These are phyloP conservation scores for Artomyces pyxidatus DNA, from an alignment of 768 basidiomycete genomes.

Conservation along the genomic window DNA sequence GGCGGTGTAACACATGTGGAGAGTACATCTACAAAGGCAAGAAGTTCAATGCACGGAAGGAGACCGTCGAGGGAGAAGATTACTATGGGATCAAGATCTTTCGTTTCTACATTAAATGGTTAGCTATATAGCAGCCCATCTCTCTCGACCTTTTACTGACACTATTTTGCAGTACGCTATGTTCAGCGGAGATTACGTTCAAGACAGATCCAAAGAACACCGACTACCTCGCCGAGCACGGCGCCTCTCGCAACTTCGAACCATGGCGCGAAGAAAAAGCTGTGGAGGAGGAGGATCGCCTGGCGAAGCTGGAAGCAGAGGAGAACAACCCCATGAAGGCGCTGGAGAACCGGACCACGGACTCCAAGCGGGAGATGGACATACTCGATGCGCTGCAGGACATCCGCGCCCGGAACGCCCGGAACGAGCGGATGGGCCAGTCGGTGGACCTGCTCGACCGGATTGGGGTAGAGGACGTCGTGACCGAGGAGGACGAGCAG, in stretches of 20 bases:
- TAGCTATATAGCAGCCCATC: slow-evolving; percentile 27
- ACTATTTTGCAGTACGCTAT: slow-evolving; percentile 58
- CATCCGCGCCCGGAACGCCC: slow-evolving; percentile 76
- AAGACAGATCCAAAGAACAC: slow-evolving; percentile 99
- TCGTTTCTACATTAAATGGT: slow-evolving; percentile 90
- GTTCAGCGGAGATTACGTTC: slow-evolving; percentile 98
- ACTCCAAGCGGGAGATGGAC: slow-evolving; percentile 98
- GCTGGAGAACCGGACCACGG: slow-evolving; percentile 85
- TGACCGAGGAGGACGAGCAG: slow-evolving; percentile 70
- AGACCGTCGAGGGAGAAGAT: slow-evolving; percentile 94
- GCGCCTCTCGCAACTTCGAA: slow-evolving; percentile 96
- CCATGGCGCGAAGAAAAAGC: slow-evolving; percentile 86
- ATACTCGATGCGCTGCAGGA: slow-evolving; percentile 94
- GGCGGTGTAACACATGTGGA: slow-evolving; percentile 92
- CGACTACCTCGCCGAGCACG: slow-evolving; percentile 89
- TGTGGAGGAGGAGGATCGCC: slow-evolving; percentile 73
- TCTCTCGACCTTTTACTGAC: slow-evolving; percentile 14
- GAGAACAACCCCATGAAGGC: slow-evolving; percentile 97
- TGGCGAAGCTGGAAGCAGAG: slow-evolving; percentile 82
- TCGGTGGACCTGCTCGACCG: slow-evolving; percentile 60
- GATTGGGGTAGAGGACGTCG: slow-evolving; percentile 57
- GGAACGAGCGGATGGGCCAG: slow-evolving; percentile 81
- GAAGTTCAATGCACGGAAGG: slow-evolving; percentile 98
- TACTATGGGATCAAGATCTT: slow-evolving; percentile 99
- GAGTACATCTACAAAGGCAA: slow-evolving; percentile 99